phyloP scores from a whole-genome alignment of 2,329 filamentous ascomycete species.

The Botrytis cinerea region DNA sequence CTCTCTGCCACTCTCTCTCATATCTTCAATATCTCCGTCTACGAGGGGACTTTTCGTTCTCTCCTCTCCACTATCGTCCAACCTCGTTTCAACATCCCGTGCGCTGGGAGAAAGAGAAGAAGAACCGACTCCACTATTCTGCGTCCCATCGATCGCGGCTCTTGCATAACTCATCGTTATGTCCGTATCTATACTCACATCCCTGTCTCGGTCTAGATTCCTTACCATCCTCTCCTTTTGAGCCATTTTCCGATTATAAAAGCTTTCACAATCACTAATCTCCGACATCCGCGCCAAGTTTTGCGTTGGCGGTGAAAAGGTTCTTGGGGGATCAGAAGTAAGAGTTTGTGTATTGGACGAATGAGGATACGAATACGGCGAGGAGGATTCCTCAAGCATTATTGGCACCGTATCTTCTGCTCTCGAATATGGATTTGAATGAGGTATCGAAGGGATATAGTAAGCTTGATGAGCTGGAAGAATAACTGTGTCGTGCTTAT shows the following conservation, averaged over 20 bases:
- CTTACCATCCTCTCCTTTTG: not conserved
- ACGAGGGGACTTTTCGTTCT: not conserved
- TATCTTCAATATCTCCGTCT: not conserved
- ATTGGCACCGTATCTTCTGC: not conserved
- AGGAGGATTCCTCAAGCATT: not conserved
- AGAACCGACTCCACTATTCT: slow-evolving; percentile 7
- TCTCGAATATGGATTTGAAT: not conserved
- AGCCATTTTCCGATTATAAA: not conserved
- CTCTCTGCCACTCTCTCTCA: not conserved
- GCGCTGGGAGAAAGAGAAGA: not conserved
- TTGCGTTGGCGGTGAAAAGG: not conserved
- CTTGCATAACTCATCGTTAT: slow-evolving; percentile 4
- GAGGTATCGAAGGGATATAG: not conserved
- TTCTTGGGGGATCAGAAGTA: not conserved
- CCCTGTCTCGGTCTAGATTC: not conserved
- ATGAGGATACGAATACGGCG: not conserved
- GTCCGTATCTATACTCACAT: not conserved
- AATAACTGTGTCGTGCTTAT: not conserved
- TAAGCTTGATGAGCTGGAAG: slow-evolving; percentile 15
- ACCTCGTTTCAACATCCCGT: not conserved
- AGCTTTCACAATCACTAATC: not conserved
- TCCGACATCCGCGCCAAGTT: not conserved
- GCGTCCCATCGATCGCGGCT: slow-evolving; percentile 4
- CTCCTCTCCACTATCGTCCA: not conserved
- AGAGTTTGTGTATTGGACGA: not conserved